Evolutionary conservation across 305 asterid genomes (phyloP).

Genomic region (Petunia hybrid): DNA sequence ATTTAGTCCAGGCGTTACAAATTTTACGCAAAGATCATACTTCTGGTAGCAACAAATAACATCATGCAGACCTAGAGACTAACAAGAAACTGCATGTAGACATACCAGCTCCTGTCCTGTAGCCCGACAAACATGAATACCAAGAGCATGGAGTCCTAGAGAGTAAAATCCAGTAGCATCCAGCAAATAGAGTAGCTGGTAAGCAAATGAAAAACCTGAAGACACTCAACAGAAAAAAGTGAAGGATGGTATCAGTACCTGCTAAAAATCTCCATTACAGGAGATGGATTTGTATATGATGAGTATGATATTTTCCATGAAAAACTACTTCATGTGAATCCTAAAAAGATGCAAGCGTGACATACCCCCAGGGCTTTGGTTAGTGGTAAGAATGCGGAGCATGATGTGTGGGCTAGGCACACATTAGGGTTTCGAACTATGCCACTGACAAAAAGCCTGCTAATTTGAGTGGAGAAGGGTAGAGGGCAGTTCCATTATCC

Average conservation of each 20-base stretch:
- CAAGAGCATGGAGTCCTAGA: slow-evolving; percentile 87
- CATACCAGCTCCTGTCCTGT: slow-evolving; percentile 98
- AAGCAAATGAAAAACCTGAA: slow-evolving; percentile 91
- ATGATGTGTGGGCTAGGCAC: no score
- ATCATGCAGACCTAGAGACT: not conserved
- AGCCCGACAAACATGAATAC: slow-evolving; percentile 95
- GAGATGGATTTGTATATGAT: not conserved
- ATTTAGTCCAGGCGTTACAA: not conserved
- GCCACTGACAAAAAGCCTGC: no score
- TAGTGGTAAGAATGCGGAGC: no score
- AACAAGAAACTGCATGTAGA: slow-evolving; percentile 34
- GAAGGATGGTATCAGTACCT: slow-evolving; percentile 1
- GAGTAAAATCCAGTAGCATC: slow-evolving; percentile 80
- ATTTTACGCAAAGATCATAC: not conserved
- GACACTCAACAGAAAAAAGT: slow-evolving; percentile 30
- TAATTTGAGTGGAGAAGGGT: no score
- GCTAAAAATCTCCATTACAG: not conserved
- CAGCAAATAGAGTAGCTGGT: slow-evolving; percentile 90
- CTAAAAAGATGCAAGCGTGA: not conserved
- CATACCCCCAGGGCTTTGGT: no score
- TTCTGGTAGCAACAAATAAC: not conserved
- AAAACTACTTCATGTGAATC: not conserved
- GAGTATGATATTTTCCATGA: not conserved
- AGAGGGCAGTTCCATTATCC: no score
- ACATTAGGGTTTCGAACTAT: no score